Percentiles rank a stretch among this genome's conserved stretches.
Conservation (phyloP, 768 basidiomycete species). For the Russula lepida region DNA sequence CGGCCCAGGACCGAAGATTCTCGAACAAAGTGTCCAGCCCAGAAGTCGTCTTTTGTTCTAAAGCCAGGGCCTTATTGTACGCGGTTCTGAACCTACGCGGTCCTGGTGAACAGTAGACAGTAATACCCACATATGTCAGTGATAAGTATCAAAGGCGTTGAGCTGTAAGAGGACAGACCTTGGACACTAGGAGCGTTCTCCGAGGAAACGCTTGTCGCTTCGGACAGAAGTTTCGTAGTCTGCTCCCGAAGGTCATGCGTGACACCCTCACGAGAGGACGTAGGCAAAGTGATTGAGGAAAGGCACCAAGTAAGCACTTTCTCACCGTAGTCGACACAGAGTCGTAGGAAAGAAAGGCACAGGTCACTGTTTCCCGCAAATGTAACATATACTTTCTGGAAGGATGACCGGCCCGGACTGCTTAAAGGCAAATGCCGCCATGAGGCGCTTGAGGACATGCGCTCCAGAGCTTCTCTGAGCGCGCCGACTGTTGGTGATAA, state of each 20-base stretch:
- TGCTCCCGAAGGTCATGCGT: not conserved
- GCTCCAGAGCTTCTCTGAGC: not conserved
- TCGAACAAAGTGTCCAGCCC: not conserved
- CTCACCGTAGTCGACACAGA: not conserved
- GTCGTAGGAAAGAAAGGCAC: not conserved
- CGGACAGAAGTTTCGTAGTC: not conserved
- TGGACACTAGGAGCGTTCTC: not conserved
- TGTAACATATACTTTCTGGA: not conserved
- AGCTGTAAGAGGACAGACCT: not conserved
- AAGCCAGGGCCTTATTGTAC: not conserved
- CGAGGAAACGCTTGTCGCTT: not conserved
- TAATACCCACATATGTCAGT: not conserved
- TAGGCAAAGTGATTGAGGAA: not conserved
- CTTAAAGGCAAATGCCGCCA: not conserved
- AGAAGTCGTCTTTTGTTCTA: not conserved
- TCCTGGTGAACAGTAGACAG: not conserved
- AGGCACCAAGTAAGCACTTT: not conserved
- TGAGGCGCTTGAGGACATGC: not conserved
- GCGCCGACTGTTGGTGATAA: not conserved
- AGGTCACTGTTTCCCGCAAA: not conserved
- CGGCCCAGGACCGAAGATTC: not conserved
- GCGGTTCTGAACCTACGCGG: not conserved
- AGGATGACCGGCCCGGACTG: not conserved
- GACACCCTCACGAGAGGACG: not conserved
- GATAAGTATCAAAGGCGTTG: not conserved